A percentile compares a stretch with the other conserved stretches of the same genome.
Evolutionary conservation across 208 protist species (phyloP).

Genomic region (Phytomonas francai): DNA sequence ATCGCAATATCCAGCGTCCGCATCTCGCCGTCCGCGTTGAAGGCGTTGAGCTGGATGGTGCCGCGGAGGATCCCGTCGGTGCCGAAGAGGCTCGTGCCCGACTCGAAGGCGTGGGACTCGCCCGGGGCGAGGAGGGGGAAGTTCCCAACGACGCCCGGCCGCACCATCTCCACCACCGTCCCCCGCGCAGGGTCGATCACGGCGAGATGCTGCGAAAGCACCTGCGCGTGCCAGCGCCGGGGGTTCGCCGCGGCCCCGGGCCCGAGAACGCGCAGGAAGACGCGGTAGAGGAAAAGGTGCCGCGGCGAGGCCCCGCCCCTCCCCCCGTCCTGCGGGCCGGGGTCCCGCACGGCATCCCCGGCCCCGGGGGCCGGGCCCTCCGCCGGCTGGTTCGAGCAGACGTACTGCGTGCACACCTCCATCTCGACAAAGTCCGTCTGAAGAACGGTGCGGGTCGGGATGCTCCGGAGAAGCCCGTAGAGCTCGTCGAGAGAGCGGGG

Average conservation of each 20-base stretch:
- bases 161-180: slow-evolving; percentile 54
- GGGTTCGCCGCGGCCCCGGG: slow-evolving; percentile 25
- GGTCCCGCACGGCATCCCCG: background rate
- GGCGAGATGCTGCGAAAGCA: slow-evolving; percentile 72
- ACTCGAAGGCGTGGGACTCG: slow-evolving; percentile 70
- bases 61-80: slow-evolving; percentile 63
- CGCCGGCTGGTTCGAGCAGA: slow-evolving; percentile 11
- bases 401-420: slow-evolving; percentile 64
- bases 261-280: slow-evolving; percentile 64
- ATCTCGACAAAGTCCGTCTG: slow-evolving; percentile 72
- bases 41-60: slow-evolving; percentile 76
- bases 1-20: slow-evolving; percentile 64
- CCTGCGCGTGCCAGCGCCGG: slow-evolving; percentile 65
- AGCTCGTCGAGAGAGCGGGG: slow-evolving; percentile 29
- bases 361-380: background rate
- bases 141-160: slow-evolving; percentile 71
- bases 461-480: slow-evolving; percentile 18
- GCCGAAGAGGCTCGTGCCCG: slow-evolving; percentile 46
- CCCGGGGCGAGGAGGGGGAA: slow-evolving; percentile 62
- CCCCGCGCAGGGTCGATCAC: slow-evolving; percentile 39
- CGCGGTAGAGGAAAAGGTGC: slow-evolving; percentile 74
- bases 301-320: slow-evolving; percentile 13
- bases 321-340: slow-evolving; percentile 3
- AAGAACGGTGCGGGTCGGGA: slow-evolving; percentile 43
- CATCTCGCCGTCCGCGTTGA: slow-evolving; percentile 61